Percentiles rank a stretch among this genome's conserved stretches.
phyloP scores from a whole-genome alignment of 163 green algal species.

The Scenedesmus sp. region DNA sequence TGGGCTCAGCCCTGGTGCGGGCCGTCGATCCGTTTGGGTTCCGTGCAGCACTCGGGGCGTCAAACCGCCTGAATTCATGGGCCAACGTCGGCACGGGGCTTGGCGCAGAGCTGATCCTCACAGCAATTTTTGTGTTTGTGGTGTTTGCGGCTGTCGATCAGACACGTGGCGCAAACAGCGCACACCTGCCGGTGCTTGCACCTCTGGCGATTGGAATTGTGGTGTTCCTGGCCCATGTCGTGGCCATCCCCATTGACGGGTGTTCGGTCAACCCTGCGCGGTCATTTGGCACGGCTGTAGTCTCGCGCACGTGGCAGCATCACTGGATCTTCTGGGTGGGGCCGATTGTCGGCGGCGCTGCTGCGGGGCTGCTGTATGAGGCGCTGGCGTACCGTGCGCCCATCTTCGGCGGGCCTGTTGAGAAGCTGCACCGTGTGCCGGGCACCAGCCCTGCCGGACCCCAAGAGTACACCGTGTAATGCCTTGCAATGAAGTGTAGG shows the following conservation, averaged over 20 bases:
- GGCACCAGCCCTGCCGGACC: background rate
- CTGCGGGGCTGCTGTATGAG: slow-evolving; percentile 11
- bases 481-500: too few species aligned
- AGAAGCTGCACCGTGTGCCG: background rate
- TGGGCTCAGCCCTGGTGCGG: slow-evolving; percentile 30
- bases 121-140: slow-evolving; percentile 38
- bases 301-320: slow-evolving; percentile 10
- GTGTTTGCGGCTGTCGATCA: slow-evolving; percentile 39
- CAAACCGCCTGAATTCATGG: slow-evolving; percentile 31
- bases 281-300: slow-evolving; percentile 43
- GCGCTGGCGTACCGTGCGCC: background rate
- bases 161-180: background rate
- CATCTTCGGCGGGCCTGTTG: background rate
- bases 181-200: slow-evolving; percentile 43
- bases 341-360: slow-evolving; percentile 15
- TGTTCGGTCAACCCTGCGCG: slow-evolving; percentile 38
- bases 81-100: background rate
- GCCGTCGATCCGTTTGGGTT: background rate
- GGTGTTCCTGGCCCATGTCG: slow-evolving; percentile 8
- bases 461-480: background rate
- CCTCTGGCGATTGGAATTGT: slow-evolving; percentile 38
- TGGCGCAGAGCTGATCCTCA: slow-evolving; percentile 13
- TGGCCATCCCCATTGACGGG: slow-evolving; percentile 36
- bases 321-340: slow-evolving; percentile 52
- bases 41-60: slow-evolving; percentile 27